Conservation (phyloP, 164 flowering plant species). For the Berberis thunbergii region DNA sequence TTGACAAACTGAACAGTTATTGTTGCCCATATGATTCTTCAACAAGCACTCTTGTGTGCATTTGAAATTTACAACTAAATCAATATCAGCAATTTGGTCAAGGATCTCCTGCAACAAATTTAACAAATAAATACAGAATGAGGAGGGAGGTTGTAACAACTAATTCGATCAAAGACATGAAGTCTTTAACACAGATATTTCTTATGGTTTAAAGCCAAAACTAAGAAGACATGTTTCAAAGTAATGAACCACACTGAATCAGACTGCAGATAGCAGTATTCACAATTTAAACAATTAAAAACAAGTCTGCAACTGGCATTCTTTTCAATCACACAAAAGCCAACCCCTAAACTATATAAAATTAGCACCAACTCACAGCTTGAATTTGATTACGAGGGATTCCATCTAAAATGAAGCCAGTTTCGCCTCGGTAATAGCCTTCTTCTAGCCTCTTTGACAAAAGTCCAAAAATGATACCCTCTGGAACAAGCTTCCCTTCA, state of each 20-base stretch:
- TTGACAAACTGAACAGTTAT: constrained; percentile 24
- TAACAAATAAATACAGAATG: neutral
- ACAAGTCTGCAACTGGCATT: too few relatives aligned
- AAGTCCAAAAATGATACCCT: constrained; percentile 69
- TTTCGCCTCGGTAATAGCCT: constrained; percentile 70
- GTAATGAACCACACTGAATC: too few relatives aligned
- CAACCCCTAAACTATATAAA: too few relatives aligned
- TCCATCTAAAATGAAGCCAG: constrained; percentile 92
- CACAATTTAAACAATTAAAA: too few relatives aligned
- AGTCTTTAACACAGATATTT: too few relatives aligned
- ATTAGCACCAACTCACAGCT: constrained; percentile 54
- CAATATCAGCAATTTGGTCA: constrained; percentile 50
- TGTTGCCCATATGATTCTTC: constrained; percentile 22
- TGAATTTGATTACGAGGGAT: constrained; percentile 66
- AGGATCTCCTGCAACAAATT: constrained; percentile 43
- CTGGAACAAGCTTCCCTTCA: constrained; percentile 77
- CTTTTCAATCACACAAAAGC: too few relatives aligned
- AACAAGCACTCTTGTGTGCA: constrained; percentile 29
- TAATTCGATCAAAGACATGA: neutral
- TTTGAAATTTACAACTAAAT: constrained; percentile 55
- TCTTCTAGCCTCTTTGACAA: constrained; percentile 85
- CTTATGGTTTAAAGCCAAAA: too few relatives aligned
- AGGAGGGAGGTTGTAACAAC: neutral
- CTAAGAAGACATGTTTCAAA: too few relatives aligned
- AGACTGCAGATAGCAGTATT: too few relatives aligned